Base-by-base conservation (phyloP, 257 asterid genomes). In the Sherardia arvensis region DNA sequence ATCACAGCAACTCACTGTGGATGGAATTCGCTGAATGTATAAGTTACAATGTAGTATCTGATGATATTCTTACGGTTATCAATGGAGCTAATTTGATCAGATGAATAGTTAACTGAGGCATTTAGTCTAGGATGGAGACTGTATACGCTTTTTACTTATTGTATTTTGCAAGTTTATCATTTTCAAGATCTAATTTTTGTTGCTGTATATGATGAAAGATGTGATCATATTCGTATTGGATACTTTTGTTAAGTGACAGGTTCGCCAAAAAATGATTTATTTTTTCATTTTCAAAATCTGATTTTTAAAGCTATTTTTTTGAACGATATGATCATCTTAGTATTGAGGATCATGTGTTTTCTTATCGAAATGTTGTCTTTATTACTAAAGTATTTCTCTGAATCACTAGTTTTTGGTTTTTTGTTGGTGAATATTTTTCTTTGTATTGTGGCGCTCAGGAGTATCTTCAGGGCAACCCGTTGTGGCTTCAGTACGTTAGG, bases 401-500 rank as follows among this genome's bases (percentile, higher is more conserved):
- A 48, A 48, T 18, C 26, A 5, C 25, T 59, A 34, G 18, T 15
- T 6, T 10, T 21, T 15, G n/a, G 28, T 45, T 64, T 15, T 26
- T 11, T 28, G 32, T 28, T 63, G 21, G 25, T 45, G 23, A 25
- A 28, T 2, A 27, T 18, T 22, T 43, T 43, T n/a, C 28, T 59
- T 66, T 60, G 61, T 61, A 59, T 61, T 60, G 65, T 61, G 64
- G 51, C 58, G 34, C 73, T 74, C 76, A 93, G 99, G 99, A 93
- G 49, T 93, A 93, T 78, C 96, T 93, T 71, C 99, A 90, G 79
- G 97, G 96, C 33, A 93, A 93, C 45, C 99, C 99, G 34, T 65
- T 90, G 45, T 93, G 97, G 97, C 84, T 93, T 71, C 92, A 87
- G 81, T 93, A 93, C 61, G 90, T 90, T 7, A 93, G 78, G 81